These are phyloP conservation scores for Diaporthe citriasiana DNA, from an alignment of 2,329 filamentous ascomycete species.

Conservation along the genomic window DNA sequence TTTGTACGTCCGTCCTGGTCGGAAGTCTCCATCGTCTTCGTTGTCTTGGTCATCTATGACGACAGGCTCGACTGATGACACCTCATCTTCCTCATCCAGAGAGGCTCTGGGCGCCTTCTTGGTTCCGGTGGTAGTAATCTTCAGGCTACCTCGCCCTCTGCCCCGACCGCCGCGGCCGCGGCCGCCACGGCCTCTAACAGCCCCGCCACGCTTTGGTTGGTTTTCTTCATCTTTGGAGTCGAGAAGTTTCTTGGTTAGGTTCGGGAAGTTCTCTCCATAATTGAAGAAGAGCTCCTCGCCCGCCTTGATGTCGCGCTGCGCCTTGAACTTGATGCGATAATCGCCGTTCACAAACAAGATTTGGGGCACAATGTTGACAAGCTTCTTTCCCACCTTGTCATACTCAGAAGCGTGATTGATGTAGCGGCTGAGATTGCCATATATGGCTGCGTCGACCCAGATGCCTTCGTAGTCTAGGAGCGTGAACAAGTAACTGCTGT, in stretches of 20 bases:
- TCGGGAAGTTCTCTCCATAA: conserved; percentile 79
- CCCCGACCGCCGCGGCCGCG: conserved; percentile 40
- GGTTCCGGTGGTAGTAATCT: conserved; percentile 39
- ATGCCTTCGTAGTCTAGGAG: conserved; percentile 72
- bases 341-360: conserved; percentile 82
- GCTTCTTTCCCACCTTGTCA: conserved; percentile 58
- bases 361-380: conserved; percentile 72
- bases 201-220: conserved; percentile 34
- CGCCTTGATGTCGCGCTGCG: conserved; percentile 73
- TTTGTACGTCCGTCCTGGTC: conserved; percentile 33
- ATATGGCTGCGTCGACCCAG: conserved; percentile 81
- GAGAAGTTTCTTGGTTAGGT: conserved; percentile 67
- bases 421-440: conserved; percentile 85
- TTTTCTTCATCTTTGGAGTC: conserved; percentile 56
- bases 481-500: conserved; percentile 76
- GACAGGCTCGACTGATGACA: conserved; percentile 6
- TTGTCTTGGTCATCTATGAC: conserved; percentile 45
- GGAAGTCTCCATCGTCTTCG: conserved; percentile 43
- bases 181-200: conserved; percentile 34
- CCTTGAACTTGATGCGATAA: conserved; percentile 82
- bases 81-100: conserved; percentile 36
- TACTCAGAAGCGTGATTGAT: conserved; percentile 80
- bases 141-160: conserved; percentile 39
- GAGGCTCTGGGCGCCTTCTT: conserved; percentile 36
- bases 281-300: conserved; percentile 88